Conservation (phyloP, 805 yeast species). For the Wickerhamiella slavikovae region DNA sequence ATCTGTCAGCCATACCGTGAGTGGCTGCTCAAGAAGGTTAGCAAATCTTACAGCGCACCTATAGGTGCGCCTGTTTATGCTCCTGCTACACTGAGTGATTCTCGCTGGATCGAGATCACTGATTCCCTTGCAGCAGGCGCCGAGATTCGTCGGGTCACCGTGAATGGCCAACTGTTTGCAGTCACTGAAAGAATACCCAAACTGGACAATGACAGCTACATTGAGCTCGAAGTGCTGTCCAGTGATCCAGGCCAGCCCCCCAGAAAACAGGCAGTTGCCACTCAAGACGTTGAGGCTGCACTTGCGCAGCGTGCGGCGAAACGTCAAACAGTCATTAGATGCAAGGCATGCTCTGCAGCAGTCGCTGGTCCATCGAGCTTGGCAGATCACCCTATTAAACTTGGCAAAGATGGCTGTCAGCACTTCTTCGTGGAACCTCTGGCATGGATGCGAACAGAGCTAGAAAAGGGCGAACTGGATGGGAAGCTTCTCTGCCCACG, state of each 20-base stretch:
- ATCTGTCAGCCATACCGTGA: slow-evolving; percentile 21
- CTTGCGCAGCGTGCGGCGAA: slow-evolving; percentile 7
- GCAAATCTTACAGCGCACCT: slow-evolving; percentile 18
- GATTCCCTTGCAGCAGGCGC: slow-evolving; percentile 1
- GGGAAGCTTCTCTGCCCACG: slow-evolving; percentile 76
- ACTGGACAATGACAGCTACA: too few species aligned
- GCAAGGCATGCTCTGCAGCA: slow-evolving; percentile 61
- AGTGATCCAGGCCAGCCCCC: background rate
- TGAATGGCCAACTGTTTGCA: slow-evolving; percentile 3
- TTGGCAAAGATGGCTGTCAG: slow-evolving; percentile 30
- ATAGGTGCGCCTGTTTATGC: slow-evolving; percentile 9
- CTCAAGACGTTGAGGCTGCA: background rate
- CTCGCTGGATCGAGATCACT: slow-evolving; percentile 11
- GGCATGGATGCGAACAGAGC: slow-evolving; percentile 74
- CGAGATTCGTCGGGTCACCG: slow-evolving; percentile 2
- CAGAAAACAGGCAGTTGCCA: background rate
- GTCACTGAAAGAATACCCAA: slow-evolving; percentile 4
- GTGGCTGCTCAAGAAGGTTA: slow-evolving; percentile 17
- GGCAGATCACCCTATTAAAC: slow-evolving; percentile 34
- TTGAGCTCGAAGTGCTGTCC: background rate
- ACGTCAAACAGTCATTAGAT: slow-evolving; percentile 25
- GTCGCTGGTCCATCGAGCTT: slow-evolving; percentile 45
- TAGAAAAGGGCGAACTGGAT: slow-evolving; percentile 55
- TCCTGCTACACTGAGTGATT: slow-evolving; percentile 5
- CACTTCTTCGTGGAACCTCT: slow-evolving; percentile 80